phyloP scores from a whole-genome alignment of 495 filamentous ascomycete genomes.

The Neurospora sp. region DNA sequence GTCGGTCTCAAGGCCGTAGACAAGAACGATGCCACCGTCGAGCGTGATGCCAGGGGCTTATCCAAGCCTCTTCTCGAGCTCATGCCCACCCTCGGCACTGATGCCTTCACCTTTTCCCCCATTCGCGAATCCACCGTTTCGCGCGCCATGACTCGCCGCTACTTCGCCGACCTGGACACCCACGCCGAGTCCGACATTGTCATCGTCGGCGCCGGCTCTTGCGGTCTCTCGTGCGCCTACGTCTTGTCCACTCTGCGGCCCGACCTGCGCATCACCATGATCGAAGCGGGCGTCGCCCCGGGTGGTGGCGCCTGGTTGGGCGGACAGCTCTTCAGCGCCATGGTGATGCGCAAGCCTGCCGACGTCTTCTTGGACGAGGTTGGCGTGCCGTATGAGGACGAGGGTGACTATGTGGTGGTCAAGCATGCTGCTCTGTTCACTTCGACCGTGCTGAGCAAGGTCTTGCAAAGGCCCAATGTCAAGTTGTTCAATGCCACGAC shows the following conservation, averaged over 20 bases:
- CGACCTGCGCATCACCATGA: slow-evolving; percentile 83
- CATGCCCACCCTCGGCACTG: slow-evolving; percentile 37
- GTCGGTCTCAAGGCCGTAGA: slow-evolving; percentile 19
- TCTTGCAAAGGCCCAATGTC: slow-evolving; percentile 74
- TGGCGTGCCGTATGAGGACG: slow-evolving; percentile 78
- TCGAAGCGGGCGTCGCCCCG: slow-evolving; percentile 78
- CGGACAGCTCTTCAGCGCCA: slow-evolving; percentile 83
- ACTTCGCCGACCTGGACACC: slow-evolving; percentile 79
- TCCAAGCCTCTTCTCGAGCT: slow-evolving; percentile 51
- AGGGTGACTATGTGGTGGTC: slow-evolving; percentile 78
- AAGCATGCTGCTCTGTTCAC: slow-evolving; percentile 92
- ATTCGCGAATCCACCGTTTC: slow-evolving; percentile 87
- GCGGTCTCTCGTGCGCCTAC: slow-evolving; percentile 76
- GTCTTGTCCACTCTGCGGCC: slow-evolving; percentile 74
- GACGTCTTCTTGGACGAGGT: slow-evolving; percentile 71
- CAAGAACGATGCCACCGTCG: slow-evolving; percentile 26
- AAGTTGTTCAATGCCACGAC: slow-evolving; percentile 92
- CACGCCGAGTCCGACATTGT: slow-evolving; percentile 89
- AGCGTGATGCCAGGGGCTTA: slow-evolving; percentile 29
- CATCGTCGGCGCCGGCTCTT: slow-evolving; percentile 82
- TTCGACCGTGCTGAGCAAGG: slow-evolving; percentile 69
- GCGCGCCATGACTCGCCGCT: slow-evolving; percentile 84
- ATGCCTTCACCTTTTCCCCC: slow-evolving; percentile 67
- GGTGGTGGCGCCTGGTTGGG: slow-evolving; percentile 89
- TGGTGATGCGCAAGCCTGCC: slow-evolving; percentile 89